Evolutionary conservation across 78 protist species (phyloP).

Genomic region (Dictyostelium discoideum): DNA sequence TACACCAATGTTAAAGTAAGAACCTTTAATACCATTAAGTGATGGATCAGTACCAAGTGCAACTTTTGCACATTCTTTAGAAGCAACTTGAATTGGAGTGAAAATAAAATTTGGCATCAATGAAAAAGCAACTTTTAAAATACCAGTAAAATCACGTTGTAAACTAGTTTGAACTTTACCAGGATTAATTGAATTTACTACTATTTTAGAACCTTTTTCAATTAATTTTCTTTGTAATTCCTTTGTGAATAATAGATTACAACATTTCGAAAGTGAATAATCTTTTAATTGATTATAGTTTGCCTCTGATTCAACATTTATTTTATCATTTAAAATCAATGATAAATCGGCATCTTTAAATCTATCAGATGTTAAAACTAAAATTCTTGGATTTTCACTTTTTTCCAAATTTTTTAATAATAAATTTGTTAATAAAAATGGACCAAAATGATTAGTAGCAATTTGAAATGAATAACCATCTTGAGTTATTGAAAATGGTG

Average conservation of each 20-base stretch:
- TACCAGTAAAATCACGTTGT: neutral
- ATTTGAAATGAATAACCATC: constrained; percentile 44
- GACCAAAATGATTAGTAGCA: constrained; percentile 44
- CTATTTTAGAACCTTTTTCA: constrained; percentile 8
- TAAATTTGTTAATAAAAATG: constrained; percentile 30
- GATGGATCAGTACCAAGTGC: constrained; percentile 40
- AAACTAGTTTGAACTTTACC: constrained; percentile 39
- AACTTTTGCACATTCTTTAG: constrained; percentile 6
- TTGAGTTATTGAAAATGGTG: neutral
- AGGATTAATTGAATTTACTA: constrained; percentile 48
- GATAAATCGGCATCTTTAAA: neutral
- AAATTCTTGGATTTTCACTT: constrained; percentile 6
- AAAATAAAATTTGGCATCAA: neutral
- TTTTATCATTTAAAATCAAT: neutral
- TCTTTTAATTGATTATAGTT: neutral
- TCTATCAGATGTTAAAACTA: neutral
- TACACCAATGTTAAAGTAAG: neutral
- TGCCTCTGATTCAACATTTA: neutral
- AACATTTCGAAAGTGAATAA: constrained; percentile 25
- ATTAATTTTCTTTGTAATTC: constrained; percentile 36
- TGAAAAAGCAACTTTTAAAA: neutral
- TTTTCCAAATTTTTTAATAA: neutral
- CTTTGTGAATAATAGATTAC: constrained; percentile 24
- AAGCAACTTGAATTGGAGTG: neutral
- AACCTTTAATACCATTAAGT: constrained; percentile 17